A percentile compares a stretch with the other conserved stretches of the same genome.
Conservation (phyloP, 2,329 filamentous ascomycete species). For the Pseudocercospora cruenta region DNA sequence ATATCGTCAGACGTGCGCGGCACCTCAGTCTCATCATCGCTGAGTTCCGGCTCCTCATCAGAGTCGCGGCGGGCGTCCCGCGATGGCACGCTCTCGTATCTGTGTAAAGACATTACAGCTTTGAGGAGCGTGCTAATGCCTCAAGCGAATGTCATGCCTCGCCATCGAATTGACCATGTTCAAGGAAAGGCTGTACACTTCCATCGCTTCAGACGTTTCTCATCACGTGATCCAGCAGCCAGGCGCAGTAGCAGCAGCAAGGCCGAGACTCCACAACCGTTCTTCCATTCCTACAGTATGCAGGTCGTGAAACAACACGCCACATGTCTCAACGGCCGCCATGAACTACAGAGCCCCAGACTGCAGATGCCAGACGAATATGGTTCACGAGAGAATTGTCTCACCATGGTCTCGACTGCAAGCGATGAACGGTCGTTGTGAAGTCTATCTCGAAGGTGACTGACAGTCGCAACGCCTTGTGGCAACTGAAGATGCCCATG, state of each 20-base stretch:
- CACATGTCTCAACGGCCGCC: neutral
- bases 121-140: neutral
- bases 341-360: neutral
- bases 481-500: neutral
- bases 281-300: neutral
- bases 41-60: constrained; percentile 5
- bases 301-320: neutral
- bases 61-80: constrained; percentile 5
- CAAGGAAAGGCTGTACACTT: neutral
- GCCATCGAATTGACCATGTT: neutral
- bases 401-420: neutral
- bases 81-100: neutral
- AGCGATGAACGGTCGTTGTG: neutral
- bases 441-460: neutral
- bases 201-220: neutral
- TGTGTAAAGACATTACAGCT: neutral
- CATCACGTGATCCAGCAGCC: neutral
- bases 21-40: constrained; percentile 7
- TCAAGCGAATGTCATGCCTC: neutral
- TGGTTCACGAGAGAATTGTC: neutral
- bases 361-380: neutral
- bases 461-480: neutral
- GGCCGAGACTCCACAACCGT: neutral
- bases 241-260: too few relatives aligned
- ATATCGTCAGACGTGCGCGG: constrained; percentile 33